These are phyloP conservation scores for Aspergillus pseudoviridinutans DNA, from an alignment of 2,329 filamentous ascomycete genomes.

Conservation along the genomic window DNA sequence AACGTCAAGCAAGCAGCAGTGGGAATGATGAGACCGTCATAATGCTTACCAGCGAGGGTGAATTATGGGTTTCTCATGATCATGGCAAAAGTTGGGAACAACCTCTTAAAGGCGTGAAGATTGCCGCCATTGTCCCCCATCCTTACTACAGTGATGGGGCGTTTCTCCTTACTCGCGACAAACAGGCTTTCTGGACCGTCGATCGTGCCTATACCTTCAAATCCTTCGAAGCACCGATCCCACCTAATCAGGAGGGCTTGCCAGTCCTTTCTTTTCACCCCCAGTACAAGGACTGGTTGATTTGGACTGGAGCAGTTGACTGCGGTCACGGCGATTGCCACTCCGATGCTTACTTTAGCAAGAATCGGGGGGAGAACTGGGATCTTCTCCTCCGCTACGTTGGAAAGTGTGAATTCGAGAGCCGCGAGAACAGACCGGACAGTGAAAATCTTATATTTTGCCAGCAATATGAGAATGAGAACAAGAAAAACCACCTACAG, in stretches of 20 bases:
- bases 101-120: slow-evolving; percentile 64
- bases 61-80: slow-evolving; percentile 72
- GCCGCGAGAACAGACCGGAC: slow-evolving; percentile 55
- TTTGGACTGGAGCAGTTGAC: slow-evolving; percentile 74
- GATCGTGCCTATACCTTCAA: slow-evolving; percentile 73
- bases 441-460: slow-evolving; percentile 63
- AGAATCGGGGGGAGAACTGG: slow-evolving; percentile 78
- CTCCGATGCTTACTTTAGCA: slow-evolving; percentile 69
- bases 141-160: slow-evolving; percentile 77
- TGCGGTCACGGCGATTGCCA: slow-evolving; percentile 67
- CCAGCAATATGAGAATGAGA: slow-evolving; percentile 60
- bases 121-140: slow-evolving; percentile 72
- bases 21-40: slow-evolving; percentile 70
- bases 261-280: slow-evolving; percentile 76
- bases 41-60: slow-evolving; percentile 54
- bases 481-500: slow-evolving; percentile 59
- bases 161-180: slow-evolving; percentile 72
- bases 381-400: slow-evolving; percentile 69
- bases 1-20: slow-evolving; percentile 63
- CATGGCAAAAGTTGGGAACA: slow-evolving; percentile 84
- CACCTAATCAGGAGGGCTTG: slow-evolving; percentile 46
- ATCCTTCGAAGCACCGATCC: slow-evolving; percentile 66
- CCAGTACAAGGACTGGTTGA: slow-evolving; percentile 79
- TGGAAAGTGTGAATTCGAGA: slow-evolving; percentile 81
- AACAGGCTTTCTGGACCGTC: slow-evolving; percentile 72